These are phyloP conservation scores for Rhizopogon vulgaris DNA, from an alignment of 768 basidiomycete species.

Conservation along the genomic window DNA sequence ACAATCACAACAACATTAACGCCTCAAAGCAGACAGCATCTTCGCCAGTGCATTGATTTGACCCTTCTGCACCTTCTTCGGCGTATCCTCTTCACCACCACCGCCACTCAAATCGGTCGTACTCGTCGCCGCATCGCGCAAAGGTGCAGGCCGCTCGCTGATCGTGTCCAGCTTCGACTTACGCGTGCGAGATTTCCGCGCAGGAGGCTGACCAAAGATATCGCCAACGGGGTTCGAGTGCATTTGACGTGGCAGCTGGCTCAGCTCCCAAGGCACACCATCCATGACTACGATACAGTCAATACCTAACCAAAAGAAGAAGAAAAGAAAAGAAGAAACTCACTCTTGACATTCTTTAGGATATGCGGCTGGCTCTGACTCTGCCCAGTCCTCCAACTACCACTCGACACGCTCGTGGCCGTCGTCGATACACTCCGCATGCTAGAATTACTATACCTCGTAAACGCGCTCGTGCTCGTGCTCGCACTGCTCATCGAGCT, in stretches of 20 bases:
- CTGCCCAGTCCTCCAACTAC: conserved; percentile 37
- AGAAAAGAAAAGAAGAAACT: conserved; percentile 25
- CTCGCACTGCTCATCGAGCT: conserved; percentile 69
- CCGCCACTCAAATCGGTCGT: conserved; percentile 60
- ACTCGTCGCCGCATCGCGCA: conserved; percentile 62
- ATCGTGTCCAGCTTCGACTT: conserved; percentile 70
- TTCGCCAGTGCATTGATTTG: conserved; percentile 89
- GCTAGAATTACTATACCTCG: conserved; percentile 68
- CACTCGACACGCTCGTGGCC: conserved; percentile 79
- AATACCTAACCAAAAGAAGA: not conserved
- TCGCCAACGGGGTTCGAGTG: conserved; percentile 57
- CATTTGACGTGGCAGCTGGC: conserved; percentile 61
- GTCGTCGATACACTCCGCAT: conserved; percentile 69
- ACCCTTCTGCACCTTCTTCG: conserved; percentile 80
- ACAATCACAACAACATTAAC: conserved; percentile 25
- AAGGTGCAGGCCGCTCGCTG: conserved; percentile 51
- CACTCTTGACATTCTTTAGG: conserved; percentile 80
- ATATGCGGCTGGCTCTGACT: conserved; percentile 23
- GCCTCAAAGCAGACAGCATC: conserved; percentile 80
- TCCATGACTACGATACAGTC: conserved; percentile 48
- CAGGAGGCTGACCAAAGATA: conserved; percentile 49
- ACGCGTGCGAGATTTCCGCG: conserved; percentile 60
- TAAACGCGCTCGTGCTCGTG: conserved; percentile 68
- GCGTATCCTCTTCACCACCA: conserved; percentile 38
- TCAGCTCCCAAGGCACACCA: conserved; percentile 73